Evolutionary conservation across 495 filamentous ascomycete genomes (phyloP).

Genomic region (Oleoguttula mirabilis): DNA sequence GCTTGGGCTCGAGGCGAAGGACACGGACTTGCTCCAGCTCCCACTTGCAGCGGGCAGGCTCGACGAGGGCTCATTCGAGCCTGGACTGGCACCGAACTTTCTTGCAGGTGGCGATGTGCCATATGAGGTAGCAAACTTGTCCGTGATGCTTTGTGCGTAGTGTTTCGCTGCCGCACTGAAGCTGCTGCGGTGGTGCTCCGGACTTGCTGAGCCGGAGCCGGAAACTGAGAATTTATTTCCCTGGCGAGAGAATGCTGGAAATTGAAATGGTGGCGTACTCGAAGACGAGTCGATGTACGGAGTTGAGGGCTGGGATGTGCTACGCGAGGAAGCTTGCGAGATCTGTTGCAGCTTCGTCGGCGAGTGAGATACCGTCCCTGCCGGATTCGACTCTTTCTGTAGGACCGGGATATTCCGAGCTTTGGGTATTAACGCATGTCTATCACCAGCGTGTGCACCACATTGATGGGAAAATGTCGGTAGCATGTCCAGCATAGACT

Average conservation of each 20-base stretch:
- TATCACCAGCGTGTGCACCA: no score
- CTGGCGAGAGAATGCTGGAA: constrained; percentile 3
- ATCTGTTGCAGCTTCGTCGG: constrained; percentile 1
- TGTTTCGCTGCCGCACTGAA: constrained; percentile 17
- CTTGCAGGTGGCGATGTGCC: constrained; percentile 17
- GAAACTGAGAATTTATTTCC: constrained; percentile 1
- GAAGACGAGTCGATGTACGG: constrained; percentile 7
- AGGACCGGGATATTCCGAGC: no score
- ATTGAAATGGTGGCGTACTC: constrained; percentile 11
- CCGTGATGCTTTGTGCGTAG: constrained; percentile 19
- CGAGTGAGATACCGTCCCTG: not conserved
- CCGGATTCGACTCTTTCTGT: not conserved
- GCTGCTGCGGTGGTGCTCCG: constrained; percentile 17
- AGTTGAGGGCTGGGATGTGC: constrained; percentile 9
- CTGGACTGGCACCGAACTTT: constrained; percentile 11
- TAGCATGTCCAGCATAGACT: not conserved
- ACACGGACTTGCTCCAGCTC: constrained; percentile 19
- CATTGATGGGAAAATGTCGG: no score
- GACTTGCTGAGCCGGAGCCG: constrained; percentile 8
- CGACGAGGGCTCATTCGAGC: constrained; percentile 6
- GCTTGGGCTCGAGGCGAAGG: constrained; percentile 12
- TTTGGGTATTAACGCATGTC: no score
- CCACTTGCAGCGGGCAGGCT: constrained; percentile 6
- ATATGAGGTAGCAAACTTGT: constrained; percentile 14
- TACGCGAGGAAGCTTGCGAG: not conserved